Conservation (phyloP, 495 filamentous ascomycete genomes). For the Hypoxylon crocopeplum region DNA sequence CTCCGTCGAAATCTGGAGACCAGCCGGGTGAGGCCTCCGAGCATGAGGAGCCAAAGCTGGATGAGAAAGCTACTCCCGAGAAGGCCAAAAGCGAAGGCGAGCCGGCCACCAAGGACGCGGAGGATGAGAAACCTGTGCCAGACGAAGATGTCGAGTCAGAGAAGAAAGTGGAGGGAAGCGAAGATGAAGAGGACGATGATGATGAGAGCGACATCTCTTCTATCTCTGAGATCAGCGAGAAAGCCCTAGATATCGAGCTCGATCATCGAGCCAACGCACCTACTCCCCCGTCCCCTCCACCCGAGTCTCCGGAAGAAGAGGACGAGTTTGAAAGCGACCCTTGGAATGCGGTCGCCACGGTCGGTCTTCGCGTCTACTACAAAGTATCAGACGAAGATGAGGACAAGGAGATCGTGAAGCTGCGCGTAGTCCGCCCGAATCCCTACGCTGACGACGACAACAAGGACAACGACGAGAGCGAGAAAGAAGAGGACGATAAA, state of each 20-base stretch:
- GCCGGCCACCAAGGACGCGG: constrained; percentile 1
- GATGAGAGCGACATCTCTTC: constrained; percentile 43
- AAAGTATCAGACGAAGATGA: constrained; percentile 62
- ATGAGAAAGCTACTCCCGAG: constrained; percentile 3
- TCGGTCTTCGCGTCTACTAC: constrained; percentile 78
- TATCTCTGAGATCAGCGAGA: constrained; percentile 46
- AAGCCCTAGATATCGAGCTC: constrained; percentile 43
- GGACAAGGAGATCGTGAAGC: constrained; percentile 53
- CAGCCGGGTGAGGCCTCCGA: neutral
- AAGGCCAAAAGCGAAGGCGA: constrained; percentile 6
- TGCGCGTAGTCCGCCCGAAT: constrained; percentile 49
- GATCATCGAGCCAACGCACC: constrained; percentile 12
- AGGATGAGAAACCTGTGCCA: constrained; percentile 24
- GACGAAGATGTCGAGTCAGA: neutral
- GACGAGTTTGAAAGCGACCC: constrained; percentile 65
- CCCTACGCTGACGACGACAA: constrained; percentile 40
- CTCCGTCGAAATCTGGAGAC: constrained; percentile 1
- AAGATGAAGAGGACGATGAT: constrained; percentile 39
- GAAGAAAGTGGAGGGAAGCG: constrained; percentile 2
- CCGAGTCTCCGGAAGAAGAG: constrained; percentile 13
- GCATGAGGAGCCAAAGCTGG: neutral
- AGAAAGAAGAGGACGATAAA: constrained; percentile 28
- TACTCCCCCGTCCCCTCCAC: constrained; percentile 1
- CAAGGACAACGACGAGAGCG: constrained; percentile 32
- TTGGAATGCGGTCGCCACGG: constrained; percentile 86